phyloP scores from a whole-genome alignment of 345 rosid species.

The Raphanus raphanistrum region DNA sequence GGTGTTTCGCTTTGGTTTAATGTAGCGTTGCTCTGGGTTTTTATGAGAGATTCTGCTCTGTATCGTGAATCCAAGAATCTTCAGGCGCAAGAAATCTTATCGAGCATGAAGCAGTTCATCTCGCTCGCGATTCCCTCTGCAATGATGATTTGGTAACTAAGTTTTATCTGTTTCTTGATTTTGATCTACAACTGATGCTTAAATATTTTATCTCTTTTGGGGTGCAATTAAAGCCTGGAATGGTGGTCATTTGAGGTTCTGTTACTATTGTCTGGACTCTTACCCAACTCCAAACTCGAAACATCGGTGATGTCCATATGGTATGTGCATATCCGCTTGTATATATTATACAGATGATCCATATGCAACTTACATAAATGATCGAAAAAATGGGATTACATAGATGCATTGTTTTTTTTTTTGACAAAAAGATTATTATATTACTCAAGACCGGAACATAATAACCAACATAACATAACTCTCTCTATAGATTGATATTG shows the following conservation, averaged over 20 bases:
- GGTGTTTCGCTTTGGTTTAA: slow-evolving; percentile 43
- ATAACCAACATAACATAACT: no score
- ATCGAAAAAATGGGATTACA: no score
- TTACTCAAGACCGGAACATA: no score
- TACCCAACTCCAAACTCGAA: slow-evolving; percentile 57
- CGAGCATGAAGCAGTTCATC: slow-evolving; percentile 37
- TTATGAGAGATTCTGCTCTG: slow-evolving; percentile 39
- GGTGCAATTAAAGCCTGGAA: slow-evolving; percentile 43
- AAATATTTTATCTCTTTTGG: background rate
- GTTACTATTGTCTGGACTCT: slow-evolving; percentile 48
- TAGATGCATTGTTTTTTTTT: no score
- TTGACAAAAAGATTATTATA: no score
- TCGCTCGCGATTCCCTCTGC: slow-evolving; percentile 48
- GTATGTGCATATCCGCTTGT: slow-evolving; percentile 18
- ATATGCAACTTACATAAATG: no score
- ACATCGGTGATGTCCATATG: slow-evolving; percentile 60
- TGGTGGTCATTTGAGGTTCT: slow-evolving; percentile 60
- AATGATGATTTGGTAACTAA: slow-evolving; percentile 54
- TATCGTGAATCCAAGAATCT: slow-evolving; percentile 13
- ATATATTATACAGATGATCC: no score
- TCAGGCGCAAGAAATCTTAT: slow-evolving; percentile 20
- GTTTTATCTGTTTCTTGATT: background rate
- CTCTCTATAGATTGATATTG: no score
- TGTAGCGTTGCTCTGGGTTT: slow-evolving; percentile 41
- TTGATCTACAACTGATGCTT: background rate